phyloP scores from a whole-genome alignment of 2,329 filamentous ascomycete species.

The Alternaria arbusti region DNA sequence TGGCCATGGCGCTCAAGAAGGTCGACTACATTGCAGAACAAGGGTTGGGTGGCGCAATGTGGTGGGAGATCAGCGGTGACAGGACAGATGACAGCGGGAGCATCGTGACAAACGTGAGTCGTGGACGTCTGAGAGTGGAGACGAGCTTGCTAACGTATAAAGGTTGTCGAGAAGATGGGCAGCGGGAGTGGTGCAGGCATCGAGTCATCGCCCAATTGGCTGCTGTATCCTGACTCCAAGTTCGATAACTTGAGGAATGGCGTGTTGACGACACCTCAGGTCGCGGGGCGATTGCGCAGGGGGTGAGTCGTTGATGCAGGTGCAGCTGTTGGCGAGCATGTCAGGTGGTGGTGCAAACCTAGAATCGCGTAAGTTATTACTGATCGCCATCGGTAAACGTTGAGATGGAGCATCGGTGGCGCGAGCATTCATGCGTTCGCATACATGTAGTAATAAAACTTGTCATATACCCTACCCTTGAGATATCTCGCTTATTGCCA shows the following conservation, averaged over 20 bases:
- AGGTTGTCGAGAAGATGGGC: slow-evolving; percentile 50
- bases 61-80: slow-evolving; percentile 90
- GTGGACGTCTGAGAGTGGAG: neutral
- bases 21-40: slow-evolving; percentile 71
- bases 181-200: slow-evolving; percentile 50
- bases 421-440: slow-evolving; percentile 22
- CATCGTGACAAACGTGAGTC: slow-evolving; percentile 59
- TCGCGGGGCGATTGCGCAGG: neutral
- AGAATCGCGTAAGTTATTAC: neutral
- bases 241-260: slow-evolving; percentile 58
- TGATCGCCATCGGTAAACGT: neutral
- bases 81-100: slow-evolving; percentile 65
- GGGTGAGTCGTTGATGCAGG: neutral
- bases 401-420: slow-evolving; percentile 9
- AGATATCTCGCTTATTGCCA: slow-evolving; percentile 11
- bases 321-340: neutral
- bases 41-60: slow-evolving; percentile 88
- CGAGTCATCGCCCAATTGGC: slow-evolving; percentile 55
- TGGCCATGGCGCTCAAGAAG: slow-evolving; percentile 71
- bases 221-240: slow-evolving; percentile 57
- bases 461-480: slow-evolving; percentile 20
- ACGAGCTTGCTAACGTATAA: neutral
- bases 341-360: neutral
- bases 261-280: slow-evolving; percentile 41
- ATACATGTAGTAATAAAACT: slow-evolving; percentile 13